Evolutionary conservation across 306 rosid species (phyloP), one percentile per base, ranked within the genome.

Genomic region (Quercus engelmannii): DNA sequence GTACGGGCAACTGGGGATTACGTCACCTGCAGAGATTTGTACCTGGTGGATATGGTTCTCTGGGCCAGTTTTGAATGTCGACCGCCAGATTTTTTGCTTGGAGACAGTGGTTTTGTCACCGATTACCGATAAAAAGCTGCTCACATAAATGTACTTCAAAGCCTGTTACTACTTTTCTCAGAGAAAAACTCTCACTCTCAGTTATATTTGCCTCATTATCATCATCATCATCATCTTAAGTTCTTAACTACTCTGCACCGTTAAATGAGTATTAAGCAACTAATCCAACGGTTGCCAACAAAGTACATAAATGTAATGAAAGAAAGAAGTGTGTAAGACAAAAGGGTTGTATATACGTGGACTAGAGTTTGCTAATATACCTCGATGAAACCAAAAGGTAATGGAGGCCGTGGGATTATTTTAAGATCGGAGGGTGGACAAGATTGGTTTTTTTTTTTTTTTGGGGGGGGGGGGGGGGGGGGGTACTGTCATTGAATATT

Each of bases 21-120:
- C 85, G 85, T 85, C 85, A 85, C 81, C 85, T 78, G 75, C 81
- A 12, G 67, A 78, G 46, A 41, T 41, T 61, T 64, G 85, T 75
- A 85, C 81, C 57, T 18, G 43, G 14, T 33, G 17, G 13, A 14
- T 26, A 28, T 63, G 14, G 41, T 15, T 26, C 69, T 63, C 19
- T 20, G 56, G 69, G 49, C 43, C 71, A 70, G 41, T 35, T 76
- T 75, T 69, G 78, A 81, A 62, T 55, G 63, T 70, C 69, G 69
- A 79, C 83, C 81, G 83, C 70, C 83, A 69, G 61, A 82, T 83
- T 81, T 78, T 83, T 80, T 74, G 87, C 83, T 86, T 83, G 69
- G 23, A 23, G 55, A 49, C 71, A 12, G 1, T 49, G 28, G 43
- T 8, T 52, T 56, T 59, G 9, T 80, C 71, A 31, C 71, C 85